These are phyloP conservation scores for Pythium insidiosum DNA, from an alignment of 352 stramenopile genomes.

Conservation along the genomic window DNA sequence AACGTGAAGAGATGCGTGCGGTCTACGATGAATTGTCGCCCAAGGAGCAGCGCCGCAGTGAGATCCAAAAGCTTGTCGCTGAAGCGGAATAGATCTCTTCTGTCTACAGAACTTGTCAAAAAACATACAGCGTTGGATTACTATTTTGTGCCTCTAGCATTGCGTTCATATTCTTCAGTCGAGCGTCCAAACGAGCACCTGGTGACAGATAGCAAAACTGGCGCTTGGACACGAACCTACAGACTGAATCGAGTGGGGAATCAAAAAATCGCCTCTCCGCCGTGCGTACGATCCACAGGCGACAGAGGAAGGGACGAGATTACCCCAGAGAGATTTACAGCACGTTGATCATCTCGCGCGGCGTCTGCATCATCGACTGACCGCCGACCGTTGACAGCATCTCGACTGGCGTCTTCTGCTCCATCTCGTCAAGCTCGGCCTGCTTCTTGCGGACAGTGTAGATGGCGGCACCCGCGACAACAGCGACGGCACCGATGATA, in stretches of 20 bases:
- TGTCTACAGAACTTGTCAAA: no score
- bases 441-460: slow-evolving; percentile 47
- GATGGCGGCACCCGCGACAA: slow-evolving; percentile 25
- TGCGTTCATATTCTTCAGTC: no score
- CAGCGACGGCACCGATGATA: slow-evolving; percentile 4
- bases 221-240: no score
- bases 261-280: no score
- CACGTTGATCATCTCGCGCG: not conserved
- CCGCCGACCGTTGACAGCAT: not conserved
- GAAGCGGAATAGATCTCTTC: no score
- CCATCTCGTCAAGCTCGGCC: slow-evolving; percentile 41
- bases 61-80: slow-evolving; percentile 38
- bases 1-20: slow-evolving; percentile 34
- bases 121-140: no score
- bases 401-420: slow-evolving; percentile 48
- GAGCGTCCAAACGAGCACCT: no score
- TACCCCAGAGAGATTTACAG: not conserved
- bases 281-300: no score
- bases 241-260: no score
- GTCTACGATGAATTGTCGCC: slow-evolving; percentile 35
- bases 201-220: no score
- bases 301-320: no score
- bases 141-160: no score
- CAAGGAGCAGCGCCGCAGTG: slow-evolving; percentile 31
- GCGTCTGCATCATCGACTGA: not conserved